Percentiles rank a stretch among this genome's conserved stretches.
Evolutionary conservation across 2,329 filamentous ascomycete species (phyloP).

Genomic region (Aspergillus piperis): DNA sequence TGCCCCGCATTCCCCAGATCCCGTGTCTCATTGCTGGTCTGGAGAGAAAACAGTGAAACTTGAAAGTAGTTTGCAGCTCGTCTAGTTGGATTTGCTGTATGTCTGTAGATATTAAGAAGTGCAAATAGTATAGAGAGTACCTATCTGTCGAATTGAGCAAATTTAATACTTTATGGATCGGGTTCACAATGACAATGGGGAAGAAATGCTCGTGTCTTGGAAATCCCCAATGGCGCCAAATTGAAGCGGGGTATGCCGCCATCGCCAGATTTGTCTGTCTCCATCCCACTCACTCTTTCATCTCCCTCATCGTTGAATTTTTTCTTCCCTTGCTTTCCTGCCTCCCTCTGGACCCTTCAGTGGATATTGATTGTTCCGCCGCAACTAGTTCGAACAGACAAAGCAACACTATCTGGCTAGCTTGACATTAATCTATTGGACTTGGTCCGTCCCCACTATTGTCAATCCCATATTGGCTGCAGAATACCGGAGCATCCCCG

Average conservation of each 20-base stretch:
- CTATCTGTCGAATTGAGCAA: neutral
- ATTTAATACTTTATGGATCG: no score
- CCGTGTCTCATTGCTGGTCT: neutral
- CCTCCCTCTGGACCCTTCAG: neutral
- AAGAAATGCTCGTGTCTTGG: neutral
- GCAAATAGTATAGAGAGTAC: neutral
- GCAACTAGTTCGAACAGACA: neutral
- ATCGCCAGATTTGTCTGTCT: neutral
- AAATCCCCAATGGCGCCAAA: neutral
- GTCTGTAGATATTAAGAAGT: no score
- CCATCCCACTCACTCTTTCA: neutral
- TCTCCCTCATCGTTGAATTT: neutral
- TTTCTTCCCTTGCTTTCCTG: neutral
- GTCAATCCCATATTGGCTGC: constrained; percentile 18
- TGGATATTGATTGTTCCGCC: neutral
- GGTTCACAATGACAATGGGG: no score
- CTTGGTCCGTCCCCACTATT: constrained; percentile 9
- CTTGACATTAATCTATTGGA: constrained; percentile 8
- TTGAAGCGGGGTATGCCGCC: constrained; percentile 3
- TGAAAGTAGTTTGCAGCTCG: neutral
- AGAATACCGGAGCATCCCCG: constrained; percentile 31
- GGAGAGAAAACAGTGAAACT: neutral
- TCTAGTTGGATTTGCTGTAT: no score
- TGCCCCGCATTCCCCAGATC: constrained; percentile 7
- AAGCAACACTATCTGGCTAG: constrained; percentile 5